These are phyloP conservation scores for Trichophyton rubrum DNA, from an alignment of 2,329 filamentous ascomycete species.

Conservation along the genomic window DNA sequence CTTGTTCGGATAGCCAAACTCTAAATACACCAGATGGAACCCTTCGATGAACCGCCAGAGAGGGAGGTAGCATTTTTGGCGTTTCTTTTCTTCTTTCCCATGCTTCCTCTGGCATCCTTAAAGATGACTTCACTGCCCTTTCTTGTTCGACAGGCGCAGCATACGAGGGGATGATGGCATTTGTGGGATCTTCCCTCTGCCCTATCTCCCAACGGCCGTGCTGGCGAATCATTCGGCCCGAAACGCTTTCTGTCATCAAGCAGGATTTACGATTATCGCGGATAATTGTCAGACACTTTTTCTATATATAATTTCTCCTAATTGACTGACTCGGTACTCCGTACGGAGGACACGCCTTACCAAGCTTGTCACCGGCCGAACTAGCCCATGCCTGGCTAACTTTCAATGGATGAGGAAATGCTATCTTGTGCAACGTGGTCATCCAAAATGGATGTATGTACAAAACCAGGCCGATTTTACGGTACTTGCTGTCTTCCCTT, in stretches of 20 bases:
- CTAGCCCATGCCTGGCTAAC: background rate
- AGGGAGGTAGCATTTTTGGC: background rate
- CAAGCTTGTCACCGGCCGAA: background rate
- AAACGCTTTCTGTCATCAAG: background rate
- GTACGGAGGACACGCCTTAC: too few relatives aligned
- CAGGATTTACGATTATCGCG: background rate
- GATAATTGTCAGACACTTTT: background rate
- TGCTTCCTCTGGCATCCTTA: background rate
- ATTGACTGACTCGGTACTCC: background rate
- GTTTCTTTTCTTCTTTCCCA: background rate
- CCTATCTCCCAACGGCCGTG: background rate
- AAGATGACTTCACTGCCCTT: background rate
- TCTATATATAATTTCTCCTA: background rate
- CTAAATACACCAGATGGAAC: constrained; percentile 1
- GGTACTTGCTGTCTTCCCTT: background rate
- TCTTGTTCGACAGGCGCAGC: background rate
- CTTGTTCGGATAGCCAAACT: background rate
- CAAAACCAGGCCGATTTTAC: too few relatives aligned
- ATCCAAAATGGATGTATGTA: background rate
- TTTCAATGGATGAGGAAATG: background rate
- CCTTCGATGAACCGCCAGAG: background rate
- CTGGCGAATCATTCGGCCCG: background rate
- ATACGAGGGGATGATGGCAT: background rate
- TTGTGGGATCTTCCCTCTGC: background rate
- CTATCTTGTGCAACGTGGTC: background rate